Percentiles rank a stretch among this genome's conserved stretches.
phyloP scores from a whole-genome alignment of 164 flowering plant genomes.

The Vitis rotundifolia region DNA sequence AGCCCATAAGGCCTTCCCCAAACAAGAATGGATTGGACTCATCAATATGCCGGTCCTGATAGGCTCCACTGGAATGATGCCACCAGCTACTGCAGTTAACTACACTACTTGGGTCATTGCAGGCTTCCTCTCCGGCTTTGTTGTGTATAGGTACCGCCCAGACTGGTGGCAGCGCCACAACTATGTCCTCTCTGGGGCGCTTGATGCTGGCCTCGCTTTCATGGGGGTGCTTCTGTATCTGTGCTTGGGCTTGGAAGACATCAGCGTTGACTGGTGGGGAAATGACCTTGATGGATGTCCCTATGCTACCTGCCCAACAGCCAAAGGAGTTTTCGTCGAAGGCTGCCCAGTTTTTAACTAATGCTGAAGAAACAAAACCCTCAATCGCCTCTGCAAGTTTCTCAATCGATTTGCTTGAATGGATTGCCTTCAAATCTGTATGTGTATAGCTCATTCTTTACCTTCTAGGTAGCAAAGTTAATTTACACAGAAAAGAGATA shows the following conservation, averaged over 20 bases:
- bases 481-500: too few relatives aligned
- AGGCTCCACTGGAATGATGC: conserved; percentile 63
- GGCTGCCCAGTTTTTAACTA: conserved; percentile 61
- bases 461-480: too few relatives aligned
- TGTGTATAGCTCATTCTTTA: too few relatives aligned
- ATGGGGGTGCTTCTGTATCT: conserved; percentile 73
- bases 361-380: not conserved
- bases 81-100: conserved; percentile 82
- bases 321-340: conserved; percentile 52
- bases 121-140: conserved; percentile 68
- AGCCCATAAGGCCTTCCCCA: conserved; percentile 62
- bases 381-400: too few relatives aligned
- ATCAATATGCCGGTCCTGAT: conserved; percentile 78
- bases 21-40: conserved; percentile 70
- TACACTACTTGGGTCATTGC: conserved; percentile 65
- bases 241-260: conserved; percentile 48
- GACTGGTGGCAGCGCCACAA: conserved; percentile 76
- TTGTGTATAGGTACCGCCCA: conserved; percentile 54
- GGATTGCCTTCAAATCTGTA: too few relatives aligned
- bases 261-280: conserved; percentile 75
- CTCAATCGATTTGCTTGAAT: too few relatives aligned
- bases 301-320: conserved; percentile 72
- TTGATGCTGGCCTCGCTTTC: conserved; percentile 87
- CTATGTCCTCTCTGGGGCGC: conserved; percentile 74
- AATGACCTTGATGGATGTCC: conserved; percentile 71